Base-by-base conservation (phyloP, 345 rosid species). In the Corymbia maculata region DNA sequence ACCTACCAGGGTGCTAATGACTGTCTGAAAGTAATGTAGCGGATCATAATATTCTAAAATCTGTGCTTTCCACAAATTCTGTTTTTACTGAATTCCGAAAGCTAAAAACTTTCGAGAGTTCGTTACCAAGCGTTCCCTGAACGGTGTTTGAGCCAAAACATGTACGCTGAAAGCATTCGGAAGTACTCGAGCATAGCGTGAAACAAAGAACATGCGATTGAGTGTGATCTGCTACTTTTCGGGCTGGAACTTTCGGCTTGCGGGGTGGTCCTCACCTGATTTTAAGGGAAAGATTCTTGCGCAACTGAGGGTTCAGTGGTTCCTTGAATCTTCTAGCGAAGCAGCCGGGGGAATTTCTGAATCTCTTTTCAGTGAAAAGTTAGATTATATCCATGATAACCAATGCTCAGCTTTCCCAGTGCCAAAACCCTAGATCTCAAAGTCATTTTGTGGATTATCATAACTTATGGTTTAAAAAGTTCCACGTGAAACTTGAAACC, bases 401-500 rank as follows among this genome's bases (percentile, higher is more conserved):
- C 28, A 42, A 75, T 42, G 49, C 49, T 75, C 84, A 75, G 22
- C 84, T 75, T 75, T 19, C 49, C 49, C 82, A 42, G 36, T 44
- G 49, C 82, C 82, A 75, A 75, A 75, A 36, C 49, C 84, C 28
- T 89, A 85, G 91, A 84, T 70, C 90, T 91, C 91, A 89, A 36
- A 92, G 88, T 53, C 70, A 85, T 52, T 49, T 88, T 79, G 70
- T 85, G n/a, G 85, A 59, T 82, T 66, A 64, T 45, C 51, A 61
- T 85, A 52, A 88, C 42, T 82, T 85, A 21, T 89, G 92, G 93
- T 86, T 85, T 49, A 85, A 32, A 66, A 61, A 86, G 16, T 82
- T 89, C 90, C 90, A 90, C 94, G 88, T 89, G 91, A 89, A 51
- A 15, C 49, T 32, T 22, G 50, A 86, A 44, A 52, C 57, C 70